Conservation (phyloP, 768 basidiomycete species). For the Termitomyces sp. region DNA sequence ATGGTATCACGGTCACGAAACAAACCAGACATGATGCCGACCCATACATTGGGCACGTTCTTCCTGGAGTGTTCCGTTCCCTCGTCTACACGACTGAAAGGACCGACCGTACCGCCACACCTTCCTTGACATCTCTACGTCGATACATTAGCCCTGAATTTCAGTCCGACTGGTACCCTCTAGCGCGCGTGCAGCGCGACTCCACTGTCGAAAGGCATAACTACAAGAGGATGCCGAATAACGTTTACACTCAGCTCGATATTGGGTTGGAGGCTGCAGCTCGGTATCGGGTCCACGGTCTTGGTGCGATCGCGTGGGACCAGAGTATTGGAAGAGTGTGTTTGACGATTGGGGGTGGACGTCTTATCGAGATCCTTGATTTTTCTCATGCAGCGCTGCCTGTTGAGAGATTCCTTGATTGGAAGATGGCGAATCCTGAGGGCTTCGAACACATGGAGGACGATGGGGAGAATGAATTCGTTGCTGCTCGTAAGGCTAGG, state of each 20-base stretch:
- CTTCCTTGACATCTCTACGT: constrained; percentile 32
- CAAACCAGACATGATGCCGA: constrained; percentile 9
- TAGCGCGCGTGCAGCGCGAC: constrained; percentile 5
- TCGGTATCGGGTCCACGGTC: constrained; percentile 25
- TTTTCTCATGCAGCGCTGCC: constrained; percentile 32
- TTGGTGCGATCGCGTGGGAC: constrained; percentile 59
- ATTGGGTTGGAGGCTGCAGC: constrained; percentile 11
- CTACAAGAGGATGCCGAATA: constrained; percentile 18
- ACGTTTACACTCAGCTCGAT: constrained; percentile 15
- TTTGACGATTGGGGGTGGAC: constrained; percentile 38
- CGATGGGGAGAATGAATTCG: not conserved
- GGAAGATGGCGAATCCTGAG: constrained; percentile 26
- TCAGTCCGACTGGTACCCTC: constrained; percentile 7
- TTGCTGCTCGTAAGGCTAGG: not conserved
- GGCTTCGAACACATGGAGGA: not conserved
- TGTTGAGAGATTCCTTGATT: constrained; percentile 25
- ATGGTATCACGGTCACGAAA: constrained; percentile 24
- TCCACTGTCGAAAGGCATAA: constrained; percentile 19
- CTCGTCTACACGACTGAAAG: constrained; percentile 36
- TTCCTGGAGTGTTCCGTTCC: constrained; percentile 44
- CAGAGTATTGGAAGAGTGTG: constrained; percentile 61
- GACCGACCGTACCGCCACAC: constrained; percentile 29
- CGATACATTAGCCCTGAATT: constrained; percentile 36
- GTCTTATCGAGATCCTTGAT: constrained; percentile 46
- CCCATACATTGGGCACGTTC: constrained; percentile 27